Conservation (phyloP, 1,139 yeast genomes). For the Hansenula sp. region DNA sequence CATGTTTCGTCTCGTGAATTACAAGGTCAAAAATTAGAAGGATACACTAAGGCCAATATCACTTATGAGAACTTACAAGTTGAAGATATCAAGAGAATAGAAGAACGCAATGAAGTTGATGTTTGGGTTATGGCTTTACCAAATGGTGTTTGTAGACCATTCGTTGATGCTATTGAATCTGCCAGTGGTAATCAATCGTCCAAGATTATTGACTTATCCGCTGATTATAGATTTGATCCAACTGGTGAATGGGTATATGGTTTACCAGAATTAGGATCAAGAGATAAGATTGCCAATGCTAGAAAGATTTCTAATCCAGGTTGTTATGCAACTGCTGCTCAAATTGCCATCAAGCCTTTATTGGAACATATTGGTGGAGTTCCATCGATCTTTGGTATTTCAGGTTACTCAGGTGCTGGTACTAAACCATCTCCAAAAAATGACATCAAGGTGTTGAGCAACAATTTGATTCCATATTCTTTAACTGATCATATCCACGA, state of each 20-base stretch:
- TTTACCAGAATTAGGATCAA: conserved; percentile 72
- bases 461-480: conserved; percentile 92
- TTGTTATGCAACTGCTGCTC: conserved; percentile 98
- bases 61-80: conserved; percentile 81
- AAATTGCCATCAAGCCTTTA: conserved; percentile 87
- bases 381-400: conserved; percentile 90
- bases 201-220: conserved; percentile 87
- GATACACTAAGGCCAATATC: conserved; percentile 78
- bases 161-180: conserved; percentile 87
- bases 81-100: conserved; percentile 80
- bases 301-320: conserved; percentile 94
- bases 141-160: conserved; percentile 95
- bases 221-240: conserved; percentile 91
- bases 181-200: conserved; percentile 47
- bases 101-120: conserved; percentile 74
- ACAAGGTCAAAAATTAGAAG: conserved; percentile 79
- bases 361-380: conserved; percentile 56
- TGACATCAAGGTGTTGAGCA: conserved; percentile 65
- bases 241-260: conserved; percentile 92
- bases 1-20: conserved; percentile 96
- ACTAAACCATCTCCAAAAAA: conserved; percentile 97
- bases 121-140: conserved; percentile 99
- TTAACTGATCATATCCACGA: conserved; percentile 97
- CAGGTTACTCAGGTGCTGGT: conserved; percentile 99
- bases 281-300: conserved; percentile 66